These are phyloP conservation scores for Leavenworthia alabamica DNA, from an alignment of 345 rosid genomes.

Conservation along the genomic window DNA sequence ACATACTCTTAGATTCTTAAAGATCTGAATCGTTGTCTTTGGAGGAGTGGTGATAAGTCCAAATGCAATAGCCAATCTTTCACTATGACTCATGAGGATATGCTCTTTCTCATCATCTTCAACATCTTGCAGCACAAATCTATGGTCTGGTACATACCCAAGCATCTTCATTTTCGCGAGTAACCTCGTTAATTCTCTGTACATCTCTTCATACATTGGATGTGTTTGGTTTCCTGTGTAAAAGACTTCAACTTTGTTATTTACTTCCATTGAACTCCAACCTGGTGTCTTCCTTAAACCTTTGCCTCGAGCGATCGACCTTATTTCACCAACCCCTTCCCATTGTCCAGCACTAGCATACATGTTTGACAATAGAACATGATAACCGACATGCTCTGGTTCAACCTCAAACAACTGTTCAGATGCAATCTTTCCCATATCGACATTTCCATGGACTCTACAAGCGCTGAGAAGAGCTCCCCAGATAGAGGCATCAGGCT, in stretches of 20 bases:
- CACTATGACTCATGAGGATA: conserved; percentile 49
- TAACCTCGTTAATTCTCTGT: conserved; percentile 34
- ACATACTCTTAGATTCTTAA: conserved; percentile 48
- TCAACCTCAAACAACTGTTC: conserved; percentile 43
- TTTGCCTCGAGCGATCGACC: conserved; percentile 39
- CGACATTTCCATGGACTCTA: conserved; percentile 44
- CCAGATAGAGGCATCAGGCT: conserved; percentile 55
- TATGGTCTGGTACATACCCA: conserved; percentile 49
- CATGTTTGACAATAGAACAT: conserved; percentile 48
- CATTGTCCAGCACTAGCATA: conserved; percentile 52
- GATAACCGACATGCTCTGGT: conserved; percentile 53
- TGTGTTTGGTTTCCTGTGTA: conserved; percentile 50
- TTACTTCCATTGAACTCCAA: conserved; percentile 50
- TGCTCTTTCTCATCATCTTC: conserved; percentile 63
- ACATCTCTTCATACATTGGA: conserved; percentile 35
- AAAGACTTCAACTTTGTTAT: conserved; percentile 48
- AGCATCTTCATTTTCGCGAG: conserved; percentile 40
- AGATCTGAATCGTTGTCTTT: conserved; percentile 37
- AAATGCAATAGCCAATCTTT: conserved; percentile 49
- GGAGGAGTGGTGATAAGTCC: conserved; percentile 43
- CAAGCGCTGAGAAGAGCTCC: conserved; percentile 59
- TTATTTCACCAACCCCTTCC: conserved; percentile 44
- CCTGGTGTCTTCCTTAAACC: conserved; percentile 60
- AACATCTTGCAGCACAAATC: conserved; percentile 53
- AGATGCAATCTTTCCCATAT: conserved; percentile 42